Evolutionary conservation across 2,329 filamentous ascomycete genomes (phyloP).

Genomic region (Falciphora oryzae): DNA sequence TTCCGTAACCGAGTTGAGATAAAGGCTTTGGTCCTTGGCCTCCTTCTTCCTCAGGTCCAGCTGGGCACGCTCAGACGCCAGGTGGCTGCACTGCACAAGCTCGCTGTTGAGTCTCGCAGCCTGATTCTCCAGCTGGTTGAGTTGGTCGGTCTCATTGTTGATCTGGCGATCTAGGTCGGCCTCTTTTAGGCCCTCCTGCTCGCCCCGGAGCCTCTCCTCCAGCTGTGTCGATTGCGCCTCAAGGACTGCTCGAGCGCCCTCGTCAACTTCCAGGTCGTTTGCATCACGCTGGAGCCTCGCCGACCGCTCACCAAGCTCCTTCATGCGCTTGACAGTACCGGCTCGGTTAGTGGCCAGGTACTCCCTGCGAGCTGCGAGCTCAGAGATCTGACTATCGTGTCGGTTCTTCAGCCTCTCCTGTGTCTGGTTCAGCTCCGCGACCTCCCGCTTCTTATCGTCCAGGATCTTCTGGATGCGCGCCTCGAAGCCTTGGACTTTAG

Average conservation of each 20-base stretch:
- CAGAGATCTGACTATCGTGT: slow-evolving; percentile 68
- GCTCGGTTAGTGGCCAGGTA: slow-evolving; percentile 69
- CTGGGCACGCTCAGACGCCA: slow-evolving; percentile 76
- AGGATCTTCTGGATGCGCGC: slow-evolving; percentile 69
- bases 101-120: slow-evolving; percentile 71
- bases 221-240: slow-evolving; percentile 69
- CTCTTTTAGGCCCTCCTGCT: slow-evolving; percentile 56
- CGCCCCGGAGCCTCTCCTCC: slow-evolving; percentile 53
- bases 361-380: slow-evolving; percentile 68
- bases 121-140: slow-evolving; percentile 66
- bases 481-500: slow-evolving; percentile 69
- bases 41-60: slow-evolving; percentile 81
- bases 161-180: slow-evolving; percentile 68
- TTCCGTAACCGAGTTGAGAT: slow-evolving; percentile 68
- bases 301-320: slow-evolving; percentile 66
- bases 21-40: slow-evolving; percentile 63
- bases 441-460: slow-evolving; percentile 69
- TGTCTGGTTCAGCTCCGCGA: slow-evolving; percentile 46
- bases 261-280: slow-evolving; percentile 73
- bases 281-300: slow-evolving; percentile 60
- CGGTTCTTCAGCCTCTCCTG: slow-evolving; percentile 65
- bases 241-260: slow-evolving; percentile 73
- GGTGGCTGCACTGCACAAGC: slow-evolving; percentile 73
- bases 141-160: slow-evolving; percentile 55
- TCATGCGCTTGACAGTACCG: slow-evolving; percentile 66